These are phyloP conservation scores for Backusella macrospora DNA, from an alignment of 192 early-diverging fungal species.

Conservation along the genomic window DNA sequence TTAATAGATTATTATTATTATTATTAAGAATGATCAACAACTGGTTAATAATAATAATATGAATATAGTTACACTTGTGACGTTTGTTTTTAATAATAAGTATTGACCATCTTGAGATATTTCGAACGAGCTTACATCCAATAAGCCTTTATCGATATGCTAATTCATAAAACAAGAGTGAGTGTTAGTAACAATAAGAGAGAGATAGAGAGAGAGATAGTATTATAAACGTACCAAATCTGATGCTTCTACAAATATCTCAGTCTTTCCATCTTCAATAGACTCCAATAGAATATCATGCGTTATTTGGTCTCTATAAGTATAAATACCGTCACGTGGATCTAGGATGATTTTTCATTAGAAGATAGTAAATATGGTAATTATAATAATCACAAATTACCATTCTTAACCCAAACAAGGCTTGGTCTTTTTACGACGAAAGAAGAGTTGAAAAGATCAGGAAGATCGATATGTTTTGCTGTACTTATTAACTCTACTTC, in stretches of 20 bases:
- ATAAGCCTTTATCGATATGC: neutral
- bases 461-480: slow-evolving; percentile 25
- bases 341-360: slow-evolving; percentile 11
- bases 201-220: neutral
- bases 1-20: slow-evolving; percentile 1
- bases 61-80: slow-evolving; percentile 50
- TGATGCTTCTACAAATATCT: slow-evolving; percentile 32
- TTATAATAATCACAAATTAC: slow-evolving; percentile 22
- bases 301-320: slow-evolving; percentile 24
- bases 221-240: slow-evolving; percentile 19
- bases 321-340: slow-evolving; percentile 28
- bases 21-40: too few species aligned
- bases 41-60: neutral
- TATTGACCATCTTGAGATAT: slow-evolving; percentile 83
- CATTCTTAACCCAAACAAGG: slow-evolving; percentile 32
- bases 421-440: slow-evolving; percentile 25
- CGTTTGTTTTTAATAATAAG: slow-evolving; percentile 71
- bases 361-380: slow-evolving; percentile 13
- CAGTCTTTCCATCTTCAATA: slow-evolving; percentile 19
- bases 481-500: neutral
- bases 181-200: neutral
- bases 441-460: slow-evolving; percentile 27
- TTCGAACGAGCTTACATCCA: slow-evolving; percentile 48
- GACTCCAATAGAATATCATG: slow-evolving; percentile 28
- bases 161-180: neutral